These are phyloP conservation scores for Opeltia flavorubescens DNA, from an alignment of 495 filamentous ascomycete species.

Conservation along the genomic window DNA sequence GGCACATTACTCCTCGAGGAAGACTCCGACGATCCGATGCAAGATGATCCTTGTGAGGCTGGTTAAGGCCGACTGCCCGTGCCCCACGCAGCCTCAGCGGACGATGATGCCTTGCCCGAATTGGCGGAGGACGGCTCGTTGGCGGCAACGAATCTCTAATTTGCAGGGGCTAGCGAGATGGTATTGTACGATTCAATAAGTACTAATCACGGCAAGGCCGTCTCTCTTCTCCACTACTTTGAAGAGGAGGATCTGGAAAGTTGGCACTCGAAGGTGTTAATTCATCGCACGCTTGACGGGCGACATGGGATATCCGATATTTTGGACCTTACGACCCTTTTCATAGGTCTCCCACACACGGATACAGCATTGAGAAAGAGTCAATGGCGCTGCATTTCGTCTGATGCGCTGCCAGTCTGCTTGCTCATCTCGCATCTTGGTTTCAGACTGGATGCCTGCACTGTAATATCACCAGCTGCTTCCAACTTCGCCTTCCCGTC, in stretches of 20 bases:
- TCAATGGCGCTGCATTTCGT: no score
- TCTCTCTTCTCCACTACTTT: no score
- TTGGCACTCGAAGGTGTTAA: no score
- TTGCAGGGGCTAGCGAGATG: conserved; percentile 1
- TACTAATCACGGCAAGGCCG: neutral
- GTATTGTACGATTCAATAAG: no score
- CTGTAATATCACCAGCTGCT: neutral
- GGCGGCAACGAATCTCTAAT: neutral
- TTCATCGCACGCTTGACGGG: no score
- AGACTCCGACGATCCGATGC: no score
- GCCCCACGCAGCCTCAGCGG: neutral
- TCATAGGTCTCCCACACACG: no score
- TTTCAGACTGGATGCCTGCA: neutral
- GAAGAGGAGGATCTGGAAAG: no score
- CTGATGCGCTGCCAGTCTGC: conserved; percentile 1
- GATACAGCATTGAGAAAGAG: no score
- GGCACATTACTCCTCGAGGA: no score
- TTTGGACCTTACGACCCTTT: no score
- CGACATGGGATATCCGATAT: no score
- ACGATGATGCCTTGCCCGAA: neutral
- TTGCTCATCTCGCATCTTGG: neutral
- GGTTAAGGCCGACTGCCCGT: neutral
- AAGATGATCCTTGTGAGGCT: neutral
- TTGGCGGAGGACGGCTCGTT: neutral
- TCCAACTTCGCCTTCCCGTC: conserved; percentile 6